A percentile compares a stretch with the other conserved stretches of the same genome.
phyloP scores from a whole-genome alignment of 805 yeast genomes.

The Pichia sporocuriosa region DNA sequence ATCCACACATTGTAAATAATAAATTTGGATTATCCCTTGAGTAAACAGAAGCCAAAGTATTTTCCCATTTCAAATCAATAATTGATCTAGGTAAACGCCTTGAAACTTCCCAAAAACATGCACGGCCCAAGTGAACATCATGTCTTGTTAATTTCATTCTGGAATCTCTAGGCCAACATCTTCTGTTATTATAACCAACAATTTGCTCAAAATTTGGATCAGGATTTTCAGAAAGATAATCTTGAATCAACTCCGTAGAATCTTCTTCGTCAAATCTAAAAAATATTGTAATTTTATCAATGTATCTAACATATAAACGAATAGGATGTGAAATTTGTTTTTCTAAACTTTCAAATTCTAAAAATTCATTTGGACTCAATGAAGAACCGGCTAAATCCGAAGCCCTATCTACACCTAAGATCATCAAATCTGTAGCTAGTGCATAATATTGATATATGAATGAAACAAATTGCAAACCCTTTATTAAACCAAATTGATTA shows the following conservation, averaged over 20 bases:
- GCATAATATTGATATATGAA: constrained; percentile 91
- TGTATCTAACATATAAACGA: constrained; percentile 70
- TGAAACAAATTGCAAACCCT: constrained; percentile 87
- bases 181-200: constrained; percentile 78
- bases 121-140: constrained; percentile 89
- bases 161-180: constrained; percentile 91
- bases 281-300: constrained; percentile 74
- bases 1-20: constrained; percentile 88
- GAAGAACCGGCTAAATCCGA: constrained; percentile 78
- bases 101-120: constrained; percentile 84
- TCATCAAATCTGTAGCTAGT: constrained; percentile 67
- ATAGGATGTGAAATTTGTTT: constrained; percentile 70
- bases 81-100: constrained; percentile 74
- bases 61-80: constrained; percentile 70
- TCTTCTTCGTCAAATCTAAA: constrained; percentile 72
- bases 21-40: constrained; percentile 86
- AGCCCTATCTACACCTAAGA: constrained; percentile 85
- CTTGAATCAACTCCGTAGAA: constrained; percentile 66
- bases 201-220: constrained; percentile 88
- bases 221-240: constrained; percentile 75
- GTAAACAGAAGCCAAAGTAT: constrained; percentile 79
- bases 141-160: constrained; percentile 86
- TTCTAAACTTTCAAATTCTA: constrained; percentile 55
- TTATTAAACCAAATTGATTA: constrained; percentile 77
- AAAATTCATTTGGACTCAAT: constrained; percentile 64